A percentile compares a stretch with the other conserved stretches of the same genome.
Conservation (phyloP, 345 rosid genomes). For the Erodium maritimum region DNA sequence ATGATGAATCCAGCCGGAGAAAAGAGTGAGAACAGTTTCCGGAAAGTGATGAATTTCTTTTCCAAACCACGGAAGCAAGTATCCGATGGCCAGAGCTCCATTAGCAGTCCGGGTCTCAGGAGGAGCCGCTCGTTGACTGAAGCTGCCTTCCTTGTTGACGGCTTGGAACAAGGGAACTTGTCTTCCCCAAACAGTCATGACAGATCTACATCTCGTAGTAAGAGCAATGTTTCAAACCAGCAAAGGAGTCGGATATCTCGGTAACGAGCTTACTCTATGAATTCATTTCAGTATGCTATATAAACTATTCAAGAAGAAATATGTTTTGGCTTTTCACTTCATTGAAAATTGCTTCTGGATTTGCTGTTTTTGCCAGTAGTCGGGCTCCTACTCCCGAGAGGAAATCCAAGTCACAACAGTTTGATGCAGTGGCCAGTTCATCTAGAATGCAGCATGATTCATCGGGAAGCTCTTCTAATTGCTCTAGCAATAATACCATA, state of each 20-base stretch:
- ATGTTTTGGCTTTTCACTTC: neutral
- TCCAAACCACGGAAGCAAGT: constrained; percentile 41
- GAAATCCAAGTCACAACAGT: constrained; percentile 35
- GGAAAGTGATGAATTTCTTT: constrained; percentile 24
- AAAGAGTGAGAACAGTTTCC: constrained; percentile 21
- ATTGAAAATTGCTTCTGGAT: neutral
- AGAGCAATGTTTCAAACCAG: constrained; percentile 15
- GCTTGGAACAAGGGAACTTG: constrained; percentile 22
- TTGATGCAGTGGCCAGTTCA: constrained; percentile 25
- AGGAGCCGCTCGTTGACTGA: constrained; percentile 80
- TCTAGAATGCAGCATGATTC: constrained; percentile 37
- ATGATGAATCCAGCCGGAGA: constrained; percentile 65
- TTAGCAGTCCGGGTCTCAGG: constrained; percentile 37
- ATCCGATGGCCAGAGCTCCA: constrained; percentile 30
- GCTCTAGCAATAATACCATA: constrained; percentile 67
- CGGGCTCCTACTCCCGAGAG: constrained; percentile 43
- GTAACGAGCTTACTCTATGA: constrained; percentile 14
- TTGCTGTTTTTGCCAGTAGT: constrained; percentile 15
- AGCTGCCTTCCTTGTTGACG: constrained; percentile 47
- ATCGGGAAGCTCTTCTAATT: constrained; percentile 56
- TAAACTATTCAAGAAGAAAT: no score
- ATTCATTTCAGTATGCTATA: neutral
- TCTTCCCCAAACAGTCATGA: constrained; percentile 27
- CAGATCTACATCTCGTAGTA: constrained; percentile 27
- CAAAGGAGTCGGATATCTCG: constrained; percentile 32